Evolutionary conservation across 352 stramenopile genomes (phyloP), one percentile per base, ranked within the genome.

Genomic region (Phytophthora citricola): DNA sequence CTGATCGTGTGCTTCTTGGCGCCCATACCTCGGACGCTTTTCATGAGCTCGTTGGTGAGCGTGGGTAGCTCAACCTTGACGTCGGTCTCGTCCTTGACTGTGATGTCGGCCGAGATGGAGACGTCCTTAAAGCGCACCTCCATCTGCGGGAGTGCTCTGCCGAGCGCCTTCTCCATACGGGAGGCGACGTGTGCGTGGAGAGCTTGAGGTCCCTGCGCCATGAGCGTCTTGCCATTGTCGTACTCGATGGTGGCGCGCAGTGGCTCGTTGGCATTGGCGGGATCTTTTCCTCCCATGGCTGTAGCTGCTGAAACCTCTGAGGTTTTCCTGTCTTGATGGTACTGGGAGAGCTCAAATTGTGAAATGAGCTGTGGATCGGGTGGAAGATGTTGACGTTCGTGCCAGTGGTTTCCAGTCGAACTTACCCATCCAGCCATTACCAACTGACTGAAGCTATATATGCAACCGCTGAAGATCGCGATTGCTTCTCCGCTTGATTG

Each of bases 81-180:
- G n/a, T 73, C 17, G 11, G 36, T 40, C 40, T 66, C 51, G 40
- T 63, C 50, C 20, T 69, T 65, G 56, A 77, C 61, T 14, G 39
- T 24, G 32, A 81, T 70, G 36, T 77, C 58, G 15, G 68, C 54
- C 5, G 69, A 65, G 32, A 78, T 58, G 15, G 64, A 72, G 26
- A 78, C 45, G 27, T 62, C 40, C 10, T 69, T 66, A 51, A 81
- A 76, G 22, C 76, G 73, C 9, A 85, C 58, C n/a, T 85, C 73
- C 63, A 82, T 73, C 52, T 82, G 73, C 9, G 76, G 73, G 3
- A 83, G 48, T 10, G 29, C 12, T 9, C 36, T 39, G 3, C 73
- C 70, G 1, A 79, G 17, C 5, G 71, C 66, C 12, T 40, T 59
- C 50, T 78, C 67, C 41, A 80, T 27, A 2, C 40, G 47, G 0